Evolutionary conservation across 257 asterid species (phyloP), one percentile per base, ranked within the genome.

Genomic region (Cynanchum wilfordii): DNA sequence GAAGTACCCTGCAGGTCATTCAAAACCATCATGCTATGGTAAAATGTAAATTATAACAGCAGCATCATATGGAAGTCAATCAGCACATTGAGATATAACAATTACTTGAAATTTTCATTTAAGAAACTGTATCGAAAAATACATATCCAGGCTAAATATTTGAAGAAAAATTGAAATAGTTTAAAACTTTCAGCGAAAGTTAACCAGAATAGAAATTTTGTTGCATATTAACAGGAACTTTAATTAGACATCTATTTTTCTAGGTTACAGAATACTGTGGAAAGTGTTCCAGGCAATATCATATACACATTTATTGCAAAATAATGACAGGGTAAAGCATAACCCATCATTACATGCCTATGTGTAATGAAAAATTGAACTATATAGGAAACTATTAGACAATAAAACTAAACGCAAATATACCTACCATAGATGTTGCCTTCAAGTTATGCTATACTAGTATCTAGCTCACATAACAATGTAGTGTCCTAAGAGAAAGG

Each of bases 1-100:
- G 99, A 95, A 59, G 80, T 95, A 29, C 98, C 99, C 99, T 95
- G 98, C 85, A 84, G 24, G 71, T 70, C 52, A 79, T 51, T 30
- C 38, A 70, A 36, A 49, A 77, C 40, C 27, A 54, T 25, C 42
- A 57, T 47, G 51, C 40, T 54, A 50, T 10, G 24, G 5, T 36
- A 54, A 16, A 51, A 30, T 33, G 8, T 1, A 15, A 68, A 67
- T 42, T 17, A 25, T 20, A 1, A 10, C 40, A 29, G 56, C 16
- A 56, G 49, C 10, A 24, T 1, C 8, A 11, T 3, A 17, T 38
- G 29, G 47, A 54, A 66, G n/a, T 16, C 59, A 47, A 42, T 40
- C n/a, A 59, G 13, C 70, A 17, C 12, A 42, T n/a, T 67, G 51
- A 40, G 40, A 55, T 59, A 22, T 16, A 74, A 42, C 44, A 60